These are phyloP conservation scores for Plantago ovata DNA, from an alignment of 257 asterid genomes.

Conservation along the genomic window DNA sequence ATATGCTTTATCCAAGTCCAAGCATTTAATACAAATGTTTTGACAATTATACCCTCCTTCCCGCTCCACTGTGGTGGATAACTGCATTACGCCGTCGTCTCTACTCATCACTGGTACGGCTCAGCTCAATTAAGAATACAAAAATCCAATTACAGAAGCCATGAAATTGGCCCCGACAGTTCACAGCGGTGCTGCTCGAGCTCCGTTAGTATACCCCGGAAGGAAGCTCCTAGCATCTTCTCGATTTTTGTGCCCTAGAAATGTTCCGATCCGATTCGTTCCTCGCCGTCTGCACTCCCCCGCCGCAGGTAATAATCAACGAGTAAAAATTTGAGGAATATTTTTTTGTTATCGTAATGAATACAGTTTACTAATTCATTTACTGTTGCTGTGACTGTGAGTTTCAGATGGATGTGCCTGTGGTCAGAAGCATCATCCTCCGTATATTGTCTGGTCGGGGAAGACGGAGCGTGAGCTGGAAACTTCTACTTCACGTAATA, in stretches of 20 bases:
- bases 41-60: slow-evolving; percentile 14
- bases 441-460: slow-evolving; percentile 42
- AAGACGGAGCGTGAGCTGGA: slow-evolving; percentile 58
- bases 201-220: slow-evolving; percentile 25
- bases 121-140: background rate
- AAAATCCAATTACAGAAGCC: slow-evolving; percentile 20
- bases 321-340: background rate
- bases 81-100: background rate
- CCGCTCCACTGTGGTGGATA: background rate
- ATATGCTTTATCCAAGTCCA: background rate
- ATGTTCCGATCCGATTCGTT: slow-evolving; percentile 35
- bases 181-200: slow-evolving; percentile 31
- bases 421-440: slow-evolving; percentile 22
- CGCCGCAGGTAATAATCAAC: slow-evolving; percentile 33
- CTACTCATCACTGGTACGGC: background rate
- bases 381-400: slow-evolving; percentile 2
- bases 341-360: background rate
- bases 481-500: slow-evolving; percentile 45
- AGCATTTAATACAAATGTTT: background rate
- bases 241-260: slow-evolving; percentile 29
- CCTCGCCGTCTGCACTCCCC: slow-evolving; percentile 33
- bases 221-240: slow-evolving; percentile 27
- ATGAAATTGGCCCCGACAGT: slow-evolving; percentile 51
- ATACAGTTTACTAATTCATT: background rate
- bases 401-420: slow-evolving; percentile 40